These are phyloP conservation scores for Silene coronaria DNA, from an alignment of 179 eudicot genomes.

Conservation along the genomic window DNA sequence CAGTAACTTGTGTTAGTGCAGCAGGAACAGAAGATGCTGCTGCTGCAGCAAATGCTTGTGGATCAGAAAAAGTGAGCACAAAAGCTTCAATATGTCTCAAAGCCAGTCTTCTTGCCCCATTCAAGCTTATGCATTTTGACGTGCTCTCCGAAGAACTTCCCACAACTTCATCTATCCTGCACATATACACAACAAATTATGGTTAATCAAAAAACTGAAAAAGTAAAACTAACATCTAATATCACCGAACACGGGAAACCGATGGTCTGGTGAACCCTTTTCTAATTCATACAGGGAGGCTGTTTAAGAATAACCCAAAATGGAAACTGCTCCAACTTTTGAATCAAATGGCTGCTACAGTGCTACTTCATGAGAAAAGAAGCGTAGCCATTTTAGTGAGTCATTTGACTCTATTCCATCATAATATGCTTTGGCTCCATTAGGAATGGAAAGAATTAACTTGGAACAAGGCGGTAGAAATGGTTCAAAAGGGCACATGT, in stretches of 20 bases:
- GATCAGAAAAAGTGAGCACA: conserved; percentile 63
- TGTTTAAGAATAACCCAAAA: neutral
- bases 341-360: neutral
- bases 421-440: neutral
- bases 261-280: neutral
- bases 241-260: conserved; percentile 4
- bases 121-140: conserved; percentile 67
- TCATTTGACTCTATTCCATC: neutral
- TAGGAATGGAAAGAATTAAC: neutral
- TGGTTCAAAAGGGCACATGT: neutral
- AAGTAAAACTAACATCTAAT: neutral
- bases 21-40: conserved; percentile 76
- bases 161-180: conserved; percentile 89
- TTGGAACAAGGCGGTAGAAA: neutral
- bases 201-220: neutral
- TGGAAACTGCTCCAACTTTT: neutral
- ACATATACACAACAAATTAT: conserved; percentile 13
- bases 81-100: conserved; percentile 80
- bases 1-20: conserved; percentile 73
- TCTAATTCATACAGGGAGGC: too few species aligned
- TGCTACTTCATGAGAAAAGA: neutral
- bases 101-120: conserved; percentile 79
- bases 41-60: conserved; percentile 69
- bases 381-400: neutral
- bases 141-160: conserved; percentile 67